Base-by-base conservation (phyloP, 2,329 filamentous ascomycete genomes). In the Emergomyces orientalis region DNA sequence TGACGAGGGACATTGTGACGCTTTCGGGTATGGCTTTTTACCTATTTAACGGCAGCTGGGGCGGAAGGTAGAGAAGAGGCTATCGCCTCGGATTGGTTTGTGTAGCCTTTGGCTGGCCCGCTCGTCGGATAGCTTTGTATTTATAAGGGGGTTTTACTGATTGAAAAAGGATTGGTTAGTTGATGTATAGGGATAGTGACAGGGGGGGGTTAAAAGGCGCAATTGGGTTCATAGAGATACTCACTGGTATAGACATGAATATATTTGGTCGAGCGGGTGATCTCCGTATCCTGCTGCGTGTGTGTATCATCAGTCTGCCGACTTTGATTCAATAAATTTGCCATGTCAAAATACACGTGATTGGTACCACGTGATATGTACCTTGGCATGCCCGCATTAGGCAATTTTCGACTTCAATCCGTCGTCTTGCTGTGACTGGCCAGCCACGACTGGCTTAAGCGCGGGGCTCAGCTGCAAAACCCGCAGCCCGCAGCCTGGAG, bases 1-100 rank as follows among this genome's bases (percentile, higher is more conserved):
- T 85, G 73, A 84, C 80, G 77, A 96, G 83, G 70, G 87, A 89
- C 87, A 90, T 89, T 57, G 63, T 67, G 55, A 47, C n/a, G 45
- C 19, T 9, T 47, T 37, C 9, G 6, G 22, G 13, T 30, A 6
- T 30, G 14, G 49, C 4, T 32, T 30, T 30, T 32, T 27, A 17
- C 27, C 22, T 34, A 39, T 37, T 22, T 7, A 11, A 2, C 19
- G 25, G 49, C 14, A 19, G 32, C n/a, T 9, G 19, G 30, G 32
- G 19, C 13, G 52, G 14, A 34, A 8, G n/a, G 51, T 13, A 19
- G 51, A 34, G 17, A 34, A 37, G 52, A 55, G 52, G 52, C 30
- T 55, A 32, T n/a, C 19, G 17, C 30, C 52, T 22, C 32, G 17
- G 19, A 55, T 55, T 55, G 52, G 27, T 5, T 55, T 34, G 25